A percentile compares a stretch with the other conserved stretches of the same genome.
phyloP scores from a whole-genome alignment of 2,329 filamentous ascomycete genomes.

The Penicillium nordicum region DNA sequence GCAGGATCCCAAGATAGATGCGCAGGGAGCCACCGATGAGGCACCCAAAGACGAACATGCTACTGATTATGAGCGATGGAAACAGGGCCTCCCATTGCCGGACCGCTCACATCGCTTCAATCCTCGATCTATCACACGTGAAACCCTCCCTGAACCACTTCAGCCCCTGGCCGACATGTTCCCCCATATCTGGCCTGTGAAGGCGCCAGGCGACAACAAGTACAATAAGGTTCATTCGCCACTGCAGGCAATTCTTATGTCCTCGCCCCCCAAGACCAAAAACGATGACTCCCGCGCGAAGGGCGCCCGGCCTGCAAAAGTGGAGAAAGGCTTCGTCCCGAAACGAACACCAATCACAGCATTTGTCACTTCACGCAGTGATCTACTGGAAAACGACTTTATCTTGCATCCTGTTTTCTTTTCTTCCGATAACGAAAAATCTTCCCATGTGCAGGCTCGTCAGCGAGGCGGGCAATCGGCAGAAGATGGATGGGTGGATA shows the following conservation, averaged over 20 bases:
- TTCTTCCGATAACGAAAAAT: conserved; percentile 53
- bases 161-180: conserved; percentile 78
- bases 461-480: conserved; percentile 48
- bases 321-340: conserved; percentile 66
- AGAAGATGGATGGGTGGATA: conserved; percentile 77
- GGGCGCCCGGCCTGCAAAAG: conserved; percentile 58
- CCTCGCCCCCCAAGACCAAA: conserved; percentile 65
- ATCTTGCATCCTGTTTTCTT: conserved; percentile 76
- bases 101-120: conserved; percentile 34
- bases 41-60: conserved; percentile 17
- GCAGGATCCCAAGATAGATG: conserved; percentile 13
- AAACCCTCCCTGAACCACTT: conserved; percentile 48
- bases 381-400: conserved; percentile 81
- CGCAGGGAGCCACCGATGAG: conserved; percentile 19
- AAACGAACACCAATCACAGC: conserved; percentile 77
- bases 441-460: conserved; percentile 52
- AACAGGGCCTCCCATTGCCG: conserved; percentile 36
- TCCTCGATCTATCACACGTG: conserved; percentile 31
- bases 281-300: conserved; percentile 54
- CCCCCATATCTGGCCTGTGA: conserved; percentile 81
- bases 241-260: conserved; percentile 75
- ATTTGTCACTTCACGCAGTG: conserved; percentile 68
- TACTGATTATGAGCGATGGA: conserved; percentile 40
- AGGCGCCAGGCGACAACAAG: conserved; percentile 79
- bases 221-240: conserved; percentile 81